Evolutionary conservation across 805 yeast species (phyloP), one percentile per base, ranked within the genome.

Genomic region (Yamadazyma kitorensis): DNA sequence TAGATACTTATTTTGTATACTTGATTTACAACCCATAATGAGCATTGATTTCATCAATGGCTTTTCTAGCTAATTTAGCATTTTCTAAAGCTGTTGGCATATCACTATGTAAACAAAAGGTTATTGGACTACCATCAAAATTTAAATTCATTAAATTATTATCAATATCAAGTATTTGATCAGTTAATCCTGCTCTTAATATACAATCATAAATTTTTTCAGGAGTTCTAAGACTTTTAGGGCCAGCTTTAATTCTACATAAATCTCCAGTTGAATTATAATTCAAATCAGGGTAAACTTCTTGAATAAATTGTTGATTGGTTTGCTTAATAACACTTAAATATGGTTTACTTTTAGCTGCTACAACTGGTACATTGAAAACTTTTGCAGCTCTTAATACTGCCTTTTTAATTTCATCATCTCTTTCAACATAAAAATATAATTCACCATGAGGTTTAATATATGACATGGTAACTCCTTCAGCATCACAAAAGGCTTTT

Each of bases 401-500:
- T 4, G 68, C 67, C 26, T 52, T 43, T 60, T 59, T 61, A 4
- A 61, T 51, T 4, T 49, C 55, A 37, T 59, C 61, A 36, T 62
- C 59, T 34, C 62, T 47, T 37, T 50, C 64, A 23, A 58, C 55
- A 29, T 61, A 61, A 29, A 59, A 59, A 34, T 58, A 60, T n/a
- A 62, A 43, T 42, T 62, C 65, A 4, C 68, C 68, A 38, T 62
- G 68, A 2, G 68, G 65, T 39, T 60, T 60, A 17, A 62, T 54
- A 36, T 58, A 60, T 21, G 55, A 45, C 39, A 63, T 44, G 12
- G 41, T 47, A 48, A 59, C 37, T 10, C 59, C 62, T 36, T 61
- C 67, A 13, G 63, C 57, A 28, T 58, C 59, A 23, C 59, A 42
- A 28, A 61, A 59, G 2, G 61, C 64, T 28, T 59, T 54, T 22